Evolutionary conservation across 495 filamentous ascomycete species (phyloP).

Genomic region (Thermothielavioides terrestris): DNA sequence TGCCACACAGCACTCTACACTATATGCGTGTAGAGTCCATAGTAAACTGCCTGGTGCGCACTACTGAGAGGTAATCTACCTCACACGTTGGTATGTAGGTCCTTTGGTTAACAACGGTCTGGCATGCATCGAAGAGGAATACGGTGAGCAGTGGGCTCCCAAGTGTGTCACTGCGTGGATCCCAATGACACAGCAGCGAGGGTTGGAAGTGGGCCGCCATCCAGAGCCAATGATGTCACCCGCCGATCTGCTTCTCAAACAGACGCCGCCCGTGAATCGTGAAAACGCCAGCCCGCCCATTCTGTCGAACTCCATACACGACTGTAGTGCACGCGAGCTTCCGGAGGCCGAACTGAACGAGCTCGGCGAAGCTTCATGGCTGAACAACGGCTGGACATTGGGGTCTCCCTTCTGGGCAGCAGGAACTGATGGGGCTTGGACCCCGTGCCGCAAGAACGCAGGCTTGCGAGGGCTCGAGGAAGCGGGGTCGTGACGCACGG

Average conservation of each 20-base stretch:
- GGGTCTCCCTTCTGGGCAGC: neutral
- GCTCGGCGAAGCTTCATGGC: neutral
- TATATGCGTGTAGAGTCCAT: no score
- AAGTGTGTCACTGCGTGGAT: slow-evolving; percentile 15
- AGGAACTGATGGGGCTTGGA: neutral
- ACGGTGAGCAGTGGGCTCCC: no score
- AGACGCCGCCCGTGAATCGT: no score
- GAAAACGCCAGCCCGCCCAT: neutral
- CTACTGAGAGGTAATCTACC: no score
- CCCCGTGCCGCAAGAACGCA: neutral
- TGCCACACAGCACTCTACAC: no score
- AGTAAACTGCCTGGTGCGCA: no score
- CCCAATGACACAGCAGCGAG: slow-evolving; percentile 8
- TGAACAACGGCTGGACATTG: neutral
- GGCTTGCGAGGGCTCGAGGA: neutral
- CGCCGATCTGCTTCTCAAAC: slow-evolving; percentile 6
- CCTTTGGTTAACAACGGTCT: no score
- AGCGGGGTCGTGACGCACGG: slow-evolving; percentile 11
- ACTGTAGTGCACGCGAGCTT: neutral
- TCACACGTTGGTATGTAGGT: no score
- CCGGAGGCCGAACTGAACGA: neutral
- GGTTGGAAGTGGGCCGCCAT: slow-evolving; percentile 9
- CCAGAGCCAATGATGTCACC: slow-evolving; percentile 23
- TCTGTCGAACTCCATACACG: neutral
- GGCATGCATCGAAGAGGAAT: no score